Base-by-base conservation (phyloP, 2,329 filamentous ascomycete species). In the Xylaria sp. region DNA sequence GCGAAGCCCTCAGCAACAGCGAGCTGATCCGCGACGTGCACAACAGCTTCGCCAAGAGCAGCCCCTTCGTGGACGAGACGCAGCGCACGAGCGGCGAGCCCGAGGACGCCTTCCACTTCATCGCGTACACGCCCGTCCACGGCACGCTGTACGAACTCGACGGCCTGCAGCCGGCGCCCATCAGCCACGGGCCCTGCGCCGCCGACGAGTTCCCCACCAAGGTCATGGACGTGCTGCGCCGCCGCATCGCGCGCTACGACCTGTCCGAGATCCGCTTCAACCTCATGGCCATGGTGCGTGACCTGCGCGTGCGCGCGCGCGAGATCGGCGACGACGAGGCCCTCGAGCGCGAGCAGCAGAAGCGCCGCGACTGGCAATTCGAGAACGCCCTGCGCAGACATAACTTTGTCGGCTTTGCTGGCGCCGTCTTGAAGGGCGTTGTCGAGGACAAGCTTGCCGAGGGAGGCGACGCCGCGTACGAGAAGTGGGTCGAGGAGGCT, bases 91-190 rank as follows among this genome's bases (percentile, higher is more conserved):
- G 86, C 60, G 88, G 89, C n/a, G 89, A 89, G 68, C 85, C 92
- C 62, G 94, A 97, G 75, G 96, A 98, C 76, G 92, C 95, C 31
- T 99, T 96, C 82, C 96, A 99, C 82, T 99, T 99, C 80, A 94
- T 99, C 75, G 96, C 94, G 36, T 99, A 99, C 81, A 94, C 93
- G 9, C 87, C 90, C 61, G 86, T 97, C 72, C 87, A 91, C 76
- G 91, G 90, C 71, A 89, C 83, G 4, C 86, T 99, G 61, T 99
- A 97, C 84, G 96, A 99, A 82, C 87, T 99, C 59, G 96, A 99
- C 80, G 96, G 96, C 20, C 84, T 99, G 70, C 95, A 98, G 81
- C 93, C 94, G 3, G 92, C 92, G 64, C 96, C 96, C 62, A 97
- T 99, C 73, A 89, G 88, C 56, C 96, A 99, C 80, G 96, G 95